A percentile compares a stretch with the other conserved stretches of the same genome.
phyloP scores from a whole-genome alignment of 768 basidiomycete genomes.

The Hysterangium stoloniferum region DNA sequence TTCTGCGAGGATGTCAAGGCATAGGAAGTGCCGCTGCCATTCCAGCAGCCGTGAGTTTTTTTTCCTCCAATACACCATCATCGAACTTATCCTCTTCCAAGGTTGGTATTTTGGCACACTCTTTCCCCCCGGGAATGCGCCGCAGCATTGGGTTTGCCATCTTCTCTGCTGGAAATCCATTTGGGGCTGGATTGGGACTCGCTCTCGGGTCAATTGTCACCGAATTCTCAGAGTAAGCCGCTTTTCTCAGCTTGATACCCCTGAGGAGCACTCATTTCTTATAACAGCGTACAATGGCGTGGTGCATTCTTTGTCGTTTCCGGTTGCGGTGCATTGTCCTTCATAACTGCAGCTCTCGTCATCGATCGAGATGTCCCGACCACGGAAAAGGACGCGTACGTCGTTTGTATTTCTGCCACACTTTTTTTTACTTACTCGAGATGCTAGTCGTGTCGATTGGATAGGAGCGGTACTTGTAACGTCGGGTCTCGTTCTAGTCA shows the following conservation, averaged over 20 bases:
- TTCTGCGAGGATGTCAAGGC: constrained; percentile 75
- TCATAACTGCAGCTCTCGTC: constrained; percentile 45
- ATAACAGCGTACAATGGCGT: constrained; percentile 47
- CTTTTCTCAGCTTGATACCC: too few species aligned
- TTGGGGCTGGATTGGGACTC: constrained; percentile 68
- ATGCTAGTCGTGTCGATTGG: constrained; percentile 61
- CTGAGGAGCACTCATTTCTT: not conserved
- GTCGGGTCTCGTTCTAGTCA: constrained; percentile 55
- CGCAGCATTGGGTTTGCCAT: constrained; percentile 76
- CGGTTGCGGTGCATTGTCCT: constrained; percentile 46
- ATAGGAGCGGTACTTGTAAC: constrained; percentile 63
- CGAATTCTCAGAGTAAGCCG: constrained; percentile 37
- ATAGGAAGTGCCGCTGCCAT: constrained; percentile 71
- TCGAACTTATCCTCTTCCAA: constrained; percentile 19
- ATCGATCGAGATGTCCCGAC: constrained; percentile 50
- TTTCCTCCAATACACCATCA: constrained; percentile 3
- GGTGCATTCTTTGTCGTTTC: constrained; percentile 53
- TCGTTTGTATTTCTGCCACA: constrained; percentile 29
- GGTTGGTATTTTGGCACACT: constrained; percentile 76
- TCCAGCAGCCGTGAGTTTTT: constrained; percentile 52
- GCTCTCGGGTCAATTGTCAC: constrained; percentile 67
- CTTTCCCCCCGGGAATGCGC: constrained; percentile 60
- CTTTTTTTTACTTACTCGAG: not conserved
- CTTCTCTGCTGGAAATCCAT: constrained; percentile 77
- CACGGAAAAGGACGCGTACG: constrained; percentile 17